These are phyloP conservation scores for Aspergillus persii DNA, from an alignment of 2,329 filamentous ascomycete genomes.

Conservation along the genomic window DNA sequence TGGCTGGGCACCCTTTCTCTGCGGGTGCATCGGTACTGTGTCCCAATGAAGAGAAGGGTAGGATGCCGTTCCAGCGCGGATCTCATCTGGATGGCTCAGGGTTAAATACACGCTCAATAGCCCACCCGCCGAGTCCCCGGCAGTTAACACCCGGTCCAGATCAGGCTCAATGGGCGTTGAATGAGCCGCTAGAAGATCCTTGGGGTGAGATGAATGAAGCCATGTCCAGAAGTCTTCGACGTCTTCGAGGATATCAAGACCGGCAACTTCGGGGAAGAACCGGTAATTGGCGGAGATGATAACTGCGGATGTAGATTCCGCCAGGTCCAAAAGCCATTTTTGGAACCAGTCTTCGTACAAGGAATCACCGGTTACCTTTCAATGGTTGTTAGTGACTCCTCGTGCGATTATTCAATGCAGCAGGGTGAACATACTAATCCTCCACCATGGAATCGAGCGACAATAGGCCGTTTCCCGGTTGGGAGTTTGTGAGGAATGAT, in stretches of 20 bases:
- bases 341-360: not conserved
- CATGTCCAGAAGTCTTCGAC: not conserved
- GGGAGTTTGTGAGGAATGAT: not conserved
- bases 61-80: not conserved
- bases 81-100: not conserved
- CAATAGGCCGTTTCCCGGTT: not conserved
- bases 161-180: not conserved
- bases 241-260: not conserved
- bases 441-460: not conserved
- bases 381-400: not conserved
- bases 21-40: not conserved
- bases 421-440: not conserved
- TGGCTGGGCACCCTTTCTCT: not conserved
- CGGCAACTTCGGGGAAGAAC: not conserved
- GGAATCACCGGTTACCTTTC: not conserved
- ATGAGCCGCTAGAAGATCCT: not conserved
- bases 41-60: not conserved
- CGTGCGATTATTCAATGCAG: not conserved
- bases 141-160: not conserved
- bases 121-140: not conserved
- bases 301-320: not conserved
- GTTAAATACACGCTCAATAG: not conserved
- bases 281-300: conserved; percentile 2
- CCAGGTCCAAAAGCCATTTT: not conserved
- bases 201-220: not conserved